Percentiles rank a stretch among this genome's conserved stretches.
Conservation (phyloP, 2,329 filamentous ascomycete species). For the Colletotrichum gloeosporioides region DNA sequence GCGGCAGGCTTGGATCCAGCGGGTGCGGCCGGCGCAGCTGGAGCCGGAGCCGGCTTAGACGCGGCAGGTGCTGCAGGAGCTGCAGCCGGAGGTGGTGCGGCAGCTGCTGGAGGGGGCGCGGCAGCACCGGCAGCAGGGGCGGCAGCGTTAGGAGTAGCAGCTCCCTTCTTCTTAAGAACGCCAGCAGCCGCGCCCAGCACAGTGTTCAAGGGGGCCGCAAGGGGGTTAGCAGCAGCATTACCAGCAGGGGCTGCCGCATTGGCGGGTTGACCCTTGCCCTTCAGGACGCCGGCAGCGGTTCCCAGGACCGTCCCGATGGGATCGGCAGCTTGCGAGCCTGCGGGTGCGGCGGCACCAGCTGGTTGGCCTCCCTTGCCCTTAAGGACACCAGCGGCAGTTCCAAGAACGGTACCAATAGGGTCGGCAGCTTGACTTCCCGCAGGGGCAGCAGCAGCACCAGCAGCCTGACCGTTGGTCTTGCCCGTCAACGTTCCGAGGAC, state of each 20-base stretch:
- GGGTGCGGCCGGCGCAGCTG: not conserved
- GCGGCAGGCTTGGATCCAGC: not conserved
- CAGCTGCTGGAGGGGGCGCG: not conserved
- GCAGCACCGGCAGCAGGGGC: not conserved
- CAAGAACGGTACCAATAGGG: not conserved
- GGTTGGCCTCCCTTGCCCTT: conserved; percentile 12
- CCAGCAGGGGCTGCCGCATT: not conserved
- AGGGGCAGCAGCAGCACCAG: not conserved
- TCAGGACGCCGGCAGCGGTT: conserved; percentile 11
- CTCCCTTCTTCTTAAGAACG: conserved; percentile 10
- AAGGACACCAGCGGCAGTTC: conserved; percentile 1
- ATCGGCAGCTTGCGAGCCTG: conserved; percentile 5
- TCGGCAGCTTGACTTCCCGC: not conserved
- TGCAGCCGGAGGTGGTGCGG: not conserved
- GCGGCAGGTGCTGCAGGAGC: not conserved
- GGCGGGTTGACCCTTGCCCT: conserved; percentile 5
- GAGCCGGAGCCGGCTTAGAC: not conserved
- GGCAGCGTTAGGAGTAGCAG: not conserved
- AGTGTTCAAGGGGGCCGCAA: not conserved
- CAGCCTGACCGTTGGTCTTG: not conserved
- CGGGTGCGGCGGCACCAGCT: conserved; percentile 9
- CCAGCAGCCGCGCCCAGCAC: conserved; percentile 4
- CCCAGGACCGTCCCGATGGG: not conserved
- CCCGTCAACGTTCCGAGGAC: not conserved
- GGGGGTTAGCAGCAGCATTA: not conserved